Percentiles rank a stretch among this genome's conserved stretches.
These are phyloP conservation scores for Mycena belliarum DNA, from an alignment of 768 basidiomycete species.

Conservation along the genomic window DNA sequence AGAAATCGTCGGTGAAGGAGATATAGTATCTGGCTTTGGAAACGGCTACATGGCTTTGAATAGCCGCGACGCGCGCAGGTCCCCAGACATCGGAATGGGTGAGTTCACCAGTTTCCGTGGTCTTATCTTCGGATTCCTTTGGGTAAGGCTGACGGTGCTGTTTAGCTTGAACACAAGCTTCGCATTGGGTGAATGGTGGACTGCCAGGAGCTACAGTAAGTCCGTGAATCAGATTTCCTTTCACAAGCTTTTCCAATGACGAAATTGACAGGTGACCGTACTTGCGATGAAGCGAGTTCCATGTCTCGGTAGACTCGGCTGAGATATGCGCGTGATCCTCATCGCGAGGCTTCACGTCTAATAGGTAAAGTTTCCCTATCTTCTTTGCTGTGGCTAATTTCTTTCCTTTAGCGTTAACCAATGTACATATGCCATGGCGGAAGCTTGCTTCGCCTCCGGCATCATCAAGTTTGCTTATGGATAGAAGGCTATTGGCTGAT, in stretches of 20 bases:
- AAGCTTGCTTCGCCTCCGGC: slow-evolving; percentile 1
- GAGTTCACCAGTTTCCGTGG: slow-evolving; percentile 1
- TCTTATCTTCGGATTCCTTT: slow-evolving; percentile 1
- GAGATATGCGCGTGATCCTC: background rate
- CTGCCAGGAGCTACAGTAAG: background rate
- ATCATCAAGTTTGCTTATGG: background rate
- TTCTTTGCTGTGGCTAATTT: background rate
- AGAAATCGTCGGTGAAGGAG: background rate
- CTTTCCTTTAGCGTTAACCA: background rate
- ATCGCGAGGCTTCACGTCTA: background rate
- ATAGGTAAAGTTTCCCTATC: background rate
- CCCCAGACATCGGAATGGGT: slow-evolving; percentile 6
- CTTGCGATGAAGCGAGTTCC: background rate
- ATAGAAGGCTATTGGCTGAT: background rate
- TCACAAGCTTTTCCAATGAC: slow-evolving; percentile 4
- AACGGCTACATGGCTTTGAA: background rate
- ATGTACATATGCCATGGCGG: background rate
- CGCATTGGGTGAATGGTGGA: slow-evolving; percentile 3
- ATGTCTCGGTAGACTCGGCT: background rate
- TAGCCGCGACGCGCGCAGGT: slow-evolving; percentile 1
- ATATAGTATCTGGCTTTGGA: background rate
- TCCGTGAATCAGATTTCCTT: background rate
- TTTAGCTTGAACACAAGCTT: slow-evolving; percentile 6
- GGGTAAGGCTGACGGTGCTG: background rate
- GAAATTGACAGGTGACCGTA: slow-evolving; percentile 3